A percentile compares a stretch with the other conserved stretches of the same genome.
These are phyloP conservation scores for Rhizopus delemar DNA, from an alignment of 371 early-diverging fungal genomes.

Conservation along the genomic window DNA sequence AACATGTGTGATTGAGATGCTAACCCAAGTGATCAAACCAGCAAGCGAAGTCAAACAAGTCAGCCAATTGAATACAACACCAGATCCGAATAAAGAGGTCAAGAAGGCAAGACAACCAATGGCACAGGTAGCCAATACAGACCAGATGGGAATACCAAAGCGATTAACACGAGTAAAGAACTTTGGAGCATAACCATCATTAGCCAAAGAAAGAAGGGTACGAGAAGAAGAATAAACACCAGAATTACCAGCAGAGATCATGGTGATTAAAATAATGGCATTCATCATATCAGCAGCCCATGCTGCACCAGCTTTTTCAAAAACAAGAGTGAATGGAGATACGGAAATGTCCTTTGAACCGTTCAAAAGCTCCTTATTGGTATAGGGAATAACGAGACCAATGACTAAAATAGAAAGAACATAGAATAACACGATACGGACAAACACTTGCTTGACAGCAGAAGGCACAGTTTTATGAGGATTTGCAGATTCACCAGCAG, in stretches of 20 bases:
- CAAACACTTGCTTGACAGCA: slow-evolving; percentile 75
- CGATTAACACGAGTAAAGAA: slow-evolving; percentile 60
- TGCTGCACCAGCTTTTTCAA: slow-evolving; percentile 65
- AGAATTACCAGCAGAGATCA: slow-evolving; percentile 80
- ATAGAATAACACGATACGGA: slow-evolving; percentile 76
- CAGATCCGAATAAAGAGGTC: slow-evolving; percentile 57
- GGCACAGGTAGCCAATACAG: slow-evolving; percentile 58
- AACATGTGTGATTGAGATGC: slow-evolving; percentile 75
- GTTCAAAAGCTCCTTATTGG: slow-evolving; percentile 54
- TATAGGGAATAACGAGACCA: slow-evolving; percentile 71
- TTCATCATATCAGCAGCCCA: slow-evolving; percentile 79
- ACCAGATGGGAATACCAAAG: slow-evolving; percentile 67
- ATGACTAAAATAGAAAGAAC: slow-evolving; percentile 73
- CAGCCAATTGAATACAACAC: slow-evolving; percentile 76
- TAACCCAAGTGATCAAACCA: slow-evolving; percentile 82
- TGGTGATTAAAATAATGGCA: slow-evolving; percentile 73
- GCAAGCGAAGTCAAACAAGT: slow-evolving; percentile 72
- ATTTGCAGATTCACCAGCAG: slow-evolving; percentile 74
- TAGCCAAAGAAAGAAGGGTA: slow-evolving; percentile 68
- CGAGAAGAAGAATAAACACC: slow-evolving; percentile 78
- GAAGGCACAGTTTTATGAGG: slow-evolving; percentile 74
- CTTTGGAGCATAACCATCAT: slow-evolving; percentile 69
- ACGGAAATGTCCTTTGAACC: slow-evolving; percentile 49
- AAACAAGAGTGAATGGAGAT: slow-evolving; percentile 77
- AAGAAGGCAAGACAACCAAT: slow-evolving; percentile 67